Conservation (phyloP, 768 basidiomycete species). For the Termitomyces bulborhizus region DNA sequence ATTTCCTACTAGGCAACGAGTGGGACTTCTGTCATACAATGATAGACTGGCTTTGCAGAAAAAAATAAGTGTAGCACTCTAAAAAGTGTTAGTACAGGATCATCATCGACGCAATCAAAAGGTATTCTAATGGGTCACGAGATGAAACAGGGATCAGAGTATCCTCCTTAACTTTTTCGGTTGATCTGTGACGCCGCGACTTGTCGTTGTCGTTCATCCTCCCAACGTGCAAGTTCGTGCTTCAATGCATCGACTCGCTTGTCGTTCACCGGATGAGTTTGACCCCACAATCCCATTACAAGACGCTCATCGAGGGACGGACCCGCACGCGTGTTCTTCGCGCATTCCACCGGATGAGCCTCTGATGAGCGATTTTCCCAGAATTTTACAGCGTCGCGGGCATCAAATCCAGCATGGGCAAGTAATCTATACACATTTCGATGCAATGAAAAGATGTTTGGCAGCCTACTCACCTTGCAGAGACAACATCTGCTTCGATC, state of each 20-base stretch:
- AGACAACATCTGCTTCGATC: constrained; percentile 89
- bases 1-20: neutral
- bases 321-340: constrained; percentile 15
- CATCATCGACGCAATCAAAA: too few species aligned
- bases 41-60: neutral
- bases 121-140: too few species aligned
- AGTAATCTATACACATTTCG: constrained; percentile 53
- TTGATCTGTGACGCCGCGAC: constrained; percentile 15
- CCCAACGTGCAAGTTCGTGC: constrained; percentile 70
- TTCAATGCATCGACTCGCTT: constrained; percentile 55
- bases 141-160: too few species aligned
- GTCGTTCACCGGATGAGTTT: constrained; percentile 64
- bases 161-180: neutral
- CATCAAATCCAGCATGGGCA: constrained; percentile 88
- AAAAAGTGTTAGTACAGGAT: too few species aligned
- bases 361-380: constrained; percentile 62
- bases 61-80: neutral
- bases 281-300: constrained; percentile 43
- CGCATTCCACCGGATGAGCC: constrained; percentile 36
- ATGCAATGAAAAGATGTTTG: neutral
- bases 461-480: constrained; percentile 54
- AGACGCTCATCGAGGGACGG: constrained; percentile 16
- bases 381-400: constrained; percentile 72
- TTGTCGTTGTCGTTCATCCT: constrained; percentile 34
- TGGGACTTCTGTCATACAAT: neutral